Evolutionary conservation across 805 yeast species (phyloP).

Genomic region (Ogataea ganodermae): DNA sequence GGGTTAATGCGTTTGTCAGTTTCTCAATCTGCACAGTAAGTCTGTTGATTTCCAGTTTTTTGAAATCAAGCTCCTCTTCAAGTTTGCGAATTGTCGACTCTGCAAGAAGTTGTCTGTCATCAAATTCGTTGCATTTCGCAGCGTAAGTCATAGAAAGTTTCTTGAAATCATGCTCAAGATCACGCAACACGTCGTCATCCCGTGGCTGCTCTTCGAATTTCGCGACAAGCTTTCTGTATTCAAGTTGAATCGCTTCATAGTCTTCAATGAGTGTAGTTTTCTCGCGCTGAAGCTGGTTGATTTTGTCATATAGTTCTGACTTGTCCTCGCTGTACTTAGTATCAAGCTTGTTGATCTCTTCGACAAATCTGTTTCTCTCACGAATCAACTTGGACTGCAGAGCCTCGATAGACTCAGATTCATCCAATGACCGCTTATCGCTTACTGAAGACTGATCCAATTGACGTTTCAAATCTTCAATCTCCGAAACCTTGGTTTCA

Average conservation of each 20-base stretch:
- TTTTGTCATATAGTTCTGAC: conserved; percentile 33
- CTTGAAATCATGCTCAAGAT: conserved; percentile 41
- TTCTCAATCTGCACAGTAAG: conserved; percentile 27
- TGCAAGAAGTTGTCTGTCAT: conserved; percentile 21
- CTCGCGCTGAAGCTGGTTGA: conserved; percentile 40
- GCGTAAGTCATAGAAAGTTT: conserved; percentile 39
- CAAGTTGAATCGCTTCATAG: conserved; percentile 35
- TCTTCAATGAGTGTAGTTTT: conserved; percentile 40
- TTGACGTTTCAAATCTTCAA: not conserved
- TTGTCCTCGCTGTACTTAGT: conserved; percentile 31
- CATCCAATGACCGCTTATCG: conserved; percentile 23
- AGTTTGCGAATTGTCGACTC: conserved; percentile 12
- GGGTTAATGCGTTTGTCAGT: conserved; percentile 22
- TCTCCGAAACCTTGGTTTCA: conserved; percentile 9
- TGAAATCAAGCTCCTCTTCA: conserved; percentile 30
- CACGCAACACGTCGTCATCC: conserved; percentile 14
- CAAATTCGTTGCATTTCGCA: conserved; percentile 27
- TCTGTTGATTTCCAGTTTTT: conserved; percentile 40
- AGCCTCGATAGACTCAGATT: conserved; percentile 16
- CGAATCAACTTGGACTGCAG: conserved; percentile 15
- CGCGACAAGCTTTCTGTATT: conserved; percentile 15
- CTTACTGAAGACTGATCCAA: conserved; percentile 19
- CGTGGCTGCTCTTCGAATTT: conserved; percentile 14
- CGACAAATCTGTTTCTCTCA: conserved; percentile 20
- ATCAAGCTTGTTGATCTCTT: conserved; percentile 17